Evolutionary conservation across 495 filamentous ascomycete species (phyloP), one percentile per base, ranked within the genome.

Genomic region (Aspergillus carlsbadensis): DNA sequence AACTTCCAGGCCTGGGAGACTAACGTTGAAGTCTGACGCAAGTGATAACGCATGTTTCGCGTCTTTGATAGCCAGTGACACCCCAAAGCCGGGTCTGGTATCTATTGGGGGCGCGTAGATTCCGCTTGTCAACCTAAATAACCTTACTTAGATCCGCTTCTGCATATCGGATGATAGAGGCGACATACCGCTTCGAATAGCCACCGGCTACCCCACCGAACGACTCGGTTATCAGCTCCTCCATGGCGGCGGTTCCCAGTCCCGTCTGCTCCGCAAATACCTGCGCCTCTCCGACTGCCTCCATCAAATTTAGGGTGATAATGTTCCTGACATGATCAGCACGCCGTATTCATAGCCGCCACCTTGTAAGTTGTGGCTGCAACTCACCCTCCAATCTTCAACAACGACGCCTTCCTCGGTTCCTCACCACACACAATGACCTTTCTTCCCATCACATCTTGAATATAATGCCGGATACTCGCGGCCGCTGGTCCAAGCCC

Each of bases 261-360:
- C 78, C 79, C 2, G 76, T 76, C 59, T 78, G 77, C 62, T 81
- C 79, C 14, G 79, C 78, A 54, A 82, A 78, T 10, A 81, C 77
- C 54, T 82, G 79, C 1, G 76, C 74, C 61, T 82, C 80, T 4
- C 74, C 74, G 42, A 81, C 75, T 2, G 76, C 68, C 62, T 81
- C 76, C 78, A 77, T 75, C 58, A 77, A 65, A 20, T 73, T 74
- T 6, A 77, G 68, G 7, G 73, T 78, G 22, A 78, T 69, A 21
- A 78, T 76, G 42, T 78, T 78, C 17, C 73, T 74, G 51, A 1
- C 10, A 14, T 35, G 24, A 34, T 49, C 26, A 22, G 40, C 20
- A 46, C 15, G 26, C 21, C 22, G 1, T 14, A 6, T 31, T 11
- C 11, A 22, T 6, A 15, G n/a, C n/a, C n/a, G 3, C 5, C n/a